Percentiles rank a stretch among this genome's conserved stretches.
Evolutionary conservation across 345 rosid genomes (phyloP).

Genomic region (Salix dunnii): DNA sequence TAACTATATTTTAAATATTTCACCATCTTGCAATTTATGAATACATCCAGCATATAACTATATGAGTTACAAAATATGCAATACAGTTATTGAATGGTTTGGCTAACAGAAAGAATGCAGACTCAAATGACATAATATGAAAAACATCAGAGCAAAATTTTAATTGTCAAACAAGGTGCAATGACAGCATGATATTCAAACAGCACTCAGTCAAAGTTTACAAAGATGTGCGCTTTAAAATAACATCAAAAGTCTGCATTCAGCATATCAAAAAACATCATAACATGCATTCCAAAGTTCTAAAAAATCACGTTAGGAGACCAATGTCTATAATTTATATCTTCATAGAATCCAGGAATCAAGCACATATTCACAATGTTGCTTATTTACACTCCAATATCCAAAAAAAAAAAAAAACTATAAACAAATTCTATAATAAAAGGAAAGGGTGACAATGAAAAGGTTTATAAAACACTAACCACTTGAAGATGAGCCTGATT

Average conservation of each 20-base stretch:
- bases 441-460: background rate
- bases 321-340: background rate
- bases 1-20: background rate
- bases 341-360: slow-evolving; percentile 1
- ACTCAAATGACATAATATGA: background rate
- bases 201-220: background rate
- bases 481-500: slow-evolving; percentile 69
- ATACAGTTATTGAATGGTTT: background rate
- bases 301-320: background rate
- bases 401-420: background rate
- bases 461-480: slow-evolving; percentile 50
- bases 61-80: background rate
- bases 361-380: background rate
- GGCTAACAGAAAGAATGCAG: background rate
- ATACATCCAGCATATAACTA: background rate
- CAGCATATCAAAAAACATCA: background rate
- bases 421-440: background rate
- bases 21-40: background rate
- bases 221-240: background rate
- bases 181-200: background rate
- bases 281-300: background rate
- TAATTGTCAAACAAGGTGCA: background rate
- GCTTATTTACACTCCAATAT: background rate
- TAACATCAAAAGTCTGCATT: background rate
- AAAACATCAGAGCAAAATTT: background rate